A percentile compares a stretch with the other conserved stretches of the same genome.
These are phyloP conservation scores for Clitopilus hobsonii DNA, from an alignment of 768 basidiomycete species.

Conservation along the genomic window DNA sequence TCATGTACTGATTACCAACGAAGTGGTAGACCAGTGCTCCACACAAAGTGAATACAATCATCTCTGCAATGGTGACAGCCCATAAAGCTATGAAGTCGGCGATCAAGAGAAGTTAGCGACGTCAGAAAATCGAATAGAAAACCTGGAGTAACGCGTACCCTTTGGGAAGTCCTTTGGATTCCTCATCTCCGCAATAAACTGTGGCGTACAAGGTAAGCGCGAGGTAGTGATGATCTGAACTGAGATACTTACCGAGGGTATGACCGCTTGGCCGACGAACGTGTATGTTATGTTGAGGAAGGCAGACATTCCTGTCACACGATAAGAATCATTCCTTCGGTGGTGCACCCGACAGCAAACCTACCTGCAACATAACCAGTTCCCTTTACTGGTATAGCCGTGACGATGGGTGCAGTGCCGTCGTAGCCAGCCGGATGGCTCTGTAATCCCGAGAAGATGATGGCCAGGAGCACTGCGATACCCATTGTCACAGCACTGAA, in stretches of 20 bases:
- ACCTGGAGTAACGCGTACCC: slow-evolving; percentile 14
- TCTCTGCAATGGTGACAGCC: slow-evolving; percentile 38
- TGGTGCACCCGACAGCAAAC: not conserved
- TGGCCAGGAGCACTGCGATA: slow-evolving; percentile 36
- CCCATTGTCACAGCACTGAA: slow-evolving; percentile 43
- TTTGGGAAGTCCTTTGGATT: slow-evolving; percentile 43
- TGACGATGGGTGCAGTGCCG: slow-evolving; percentile 32
- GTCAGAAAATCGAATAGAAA: not conserved
- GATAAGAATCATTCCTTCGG: not conserved
- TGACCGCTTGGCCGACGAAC: slow-evolving; percentile 38
- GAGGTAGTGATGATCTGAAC: not conserved
- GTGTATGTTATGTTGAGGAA: slow-evolving; percentile 44
- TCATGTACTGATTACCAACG: slow-evolving; percentile 35
- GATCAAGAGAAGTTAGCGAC: not conserved
- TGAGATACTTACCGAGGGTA: slow-evolving; percentile 27
- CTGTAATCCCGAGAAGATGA: slow-evolving; percentile 37
- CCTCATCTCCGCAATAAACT: slow-evolving; percentile 45
- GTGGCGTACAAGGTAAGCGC: not conserved
- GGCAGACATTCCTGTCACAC: slow-evolving; percentile 32
- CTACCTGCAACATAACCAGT: slow-evolving; percentile 35
- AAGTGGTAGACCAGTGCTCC: slow-evolving; percentile 41
- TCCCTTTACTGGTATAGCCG: slow-evolving; percentile 27
- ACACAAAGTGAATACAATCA: slow-evolving; percentile 36
- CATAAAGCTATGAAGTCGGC: slow-evolving; percentile 26
- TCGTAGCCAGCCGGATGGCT: slow-evolving; percentile 35